phyloP scores from a whole-genome alignment of 2,329 filamentous ascomycete species.

The Botryotinia convoluta region DNA sequence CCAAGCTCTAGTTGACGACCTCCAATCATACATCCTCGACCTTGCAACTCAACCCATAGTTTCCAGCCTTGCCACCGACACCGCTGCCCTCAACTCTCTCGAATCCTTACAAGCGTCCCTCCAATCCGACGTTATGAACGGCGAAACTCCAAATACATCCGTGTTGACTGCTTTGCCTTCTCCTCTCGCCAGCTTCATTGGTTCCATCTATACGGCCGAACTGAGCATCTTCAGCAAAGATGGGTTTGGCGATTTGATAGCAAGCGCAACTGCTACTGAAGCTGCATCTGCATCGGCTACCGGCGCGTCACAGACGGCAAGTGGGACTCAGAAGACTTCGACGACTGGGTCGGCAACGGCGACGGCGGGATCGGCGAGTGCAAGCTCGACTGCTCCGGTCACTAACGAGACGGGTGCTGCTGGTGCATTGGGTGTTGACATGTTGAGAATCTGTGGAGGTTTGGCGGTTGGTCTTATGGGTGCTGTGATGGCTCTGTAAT shows the following conservation, averaged over 20 bases:
- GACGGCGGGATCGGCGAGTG: neutral
- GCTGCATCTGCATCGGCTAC: constrained; percentile 2
- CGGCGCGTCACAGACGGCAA: neutral
- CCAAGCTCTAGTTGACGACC: constrained; percentile 11
- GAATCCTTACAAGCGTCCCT: constrained; percentile 9
- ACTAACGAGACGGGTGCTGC: neutral
- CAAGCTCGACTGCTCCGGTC: neutral
- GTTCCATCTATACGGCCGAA: constrained; percentile 19
- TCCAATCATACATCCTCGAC: constrained; percentile 12
- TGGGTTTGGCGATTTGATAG: constrained; percentile 8
- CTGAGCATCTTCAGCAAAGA: constrained; percentile 19
- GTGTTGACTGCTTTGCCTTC: constrained; percentile 20
- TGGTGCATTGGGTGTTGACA: neutral
- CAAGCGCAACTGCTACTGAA: constrained; percentile 9
- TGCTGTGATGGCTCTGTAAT: constrained; percentile 20
- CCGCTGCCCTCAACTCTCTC: constrained; percentile 17
- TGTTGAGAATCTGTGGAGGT: neutral
- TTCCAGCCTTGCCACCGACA: constrained; percentile 19
- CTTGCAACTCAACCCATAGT: constrained; percentile 20
- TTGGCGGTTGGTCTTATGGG: constrained; percentile 19
- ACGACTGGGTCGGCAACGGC: neutral
- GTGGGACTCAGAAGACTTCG: neutral
- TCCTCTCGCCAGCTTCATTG: constrained; percentile 15
- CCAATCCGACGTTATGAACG: neutral
- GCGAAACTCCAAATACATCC: constrained; percentile 1